Conservation (phyloP, 768 basidiomycete species). For the Boletellus ananiceps region DNA sequence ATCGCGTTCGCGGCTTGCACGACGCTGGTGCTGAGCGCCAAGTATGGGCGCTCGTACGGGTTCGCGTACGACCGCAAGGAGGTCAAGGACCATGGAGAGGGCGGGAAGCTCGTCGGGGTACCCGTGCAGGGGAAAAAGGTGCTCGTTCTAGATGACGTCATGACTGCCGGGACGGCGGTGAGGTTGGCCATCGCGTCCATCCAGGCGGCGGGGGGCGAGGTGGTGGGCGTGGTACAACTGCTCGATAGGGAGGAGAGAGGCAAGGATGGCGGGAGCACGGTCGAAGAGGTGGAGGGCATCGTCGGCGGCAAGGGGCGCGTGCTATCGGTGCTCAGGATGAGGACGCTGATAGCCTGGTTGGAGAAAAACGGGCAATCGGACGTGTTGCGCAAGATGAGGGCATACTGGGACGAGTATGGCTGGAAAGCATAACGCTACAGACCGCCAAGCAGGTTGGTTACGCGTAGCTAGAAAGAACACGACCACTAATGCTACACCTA, state of each 20-base stretch:
- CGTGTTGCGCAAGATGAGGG: conserved; percentile 67
- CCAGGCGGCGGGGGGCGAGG: conserved; percentile 60
- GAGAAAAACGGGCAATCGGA: conserved; percentile 60
- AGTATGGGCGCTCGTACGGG: conserved; percentile 62
- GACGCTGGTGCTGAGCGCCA: conserved; percentile 65
- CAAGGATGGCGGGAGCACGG: conserved; percentile 56
- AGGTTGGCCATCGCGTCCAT: conserved; percentile 79
- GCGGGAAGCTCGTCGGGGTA: conserved; percentile 85
- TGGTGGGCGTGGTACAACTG: conserved; percentile 84
- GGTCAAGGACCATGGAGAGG: conserved; percentile 93
- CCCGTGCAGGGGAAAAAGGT: conserved; percentile 76
- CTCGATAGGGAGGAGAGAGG: conserved; percentile 62
- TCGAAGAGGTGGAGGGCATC: conserved; percentile 74
- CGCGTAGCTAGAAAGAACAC: neutral
- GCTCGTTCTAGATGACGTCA: conserved; percentile 92
- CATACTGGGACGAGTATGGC: conserved; percentile 45
- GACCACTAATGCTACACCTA: conserved; percentile 3
- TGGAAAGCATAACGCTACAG: conserved; percentile 20
- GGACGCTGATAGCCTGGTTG: conserved; percentile 81
- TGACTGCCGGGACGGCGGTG: conserved; percentile 89
- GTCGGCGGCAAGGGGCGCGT: conserved; percentile 67
- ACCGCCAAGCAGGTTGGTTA: neutral
- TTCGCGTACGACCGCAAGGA: conserved; percentile 96
- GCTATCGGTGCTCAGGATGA: conserved; percentile 76
- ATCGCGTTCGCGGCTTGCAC: conserved; percentile 90